These are phyloP conservation scores for Boletus rufocinnamomeus DNA, from an alignment of 768 basidiomycete species.

Conservation along the genomic window DNA sequence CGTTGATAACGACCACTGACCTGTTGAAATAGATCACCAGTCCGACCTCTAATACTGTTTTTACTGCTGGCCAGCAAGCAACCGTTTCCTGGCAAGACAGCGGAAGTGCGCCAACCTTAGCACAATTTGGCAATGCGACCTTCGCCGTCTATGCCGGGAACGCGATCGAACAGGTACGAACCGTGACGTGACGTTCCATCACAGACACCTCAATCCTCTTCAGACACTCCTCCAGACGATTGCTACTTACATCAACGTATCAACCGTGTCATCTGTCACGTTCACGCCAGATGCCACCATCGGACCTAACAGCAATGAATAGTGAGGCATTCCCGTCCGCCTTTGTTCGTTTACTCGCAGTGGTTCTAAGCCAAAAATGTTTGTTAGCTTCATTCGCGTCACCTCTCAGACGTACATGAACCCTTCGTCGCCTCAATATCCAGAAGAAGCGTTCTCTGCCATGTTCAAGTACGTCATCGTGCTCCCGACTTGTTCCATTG, in stretches of 20 bases:
- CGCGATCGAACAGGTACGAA: constrained; percentile 55
- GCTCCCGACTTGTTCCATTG: too few species aligned
- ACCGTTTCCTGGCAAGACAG: constrained; percentile 64
- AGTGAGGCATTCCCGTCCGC: constrained; percentile 42
- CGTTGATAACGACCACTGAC: constrained; percentile 2
- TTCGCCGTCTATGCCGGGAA: constrained; percentile 69
- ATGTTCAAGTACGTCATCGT: constrained; percentile 62
- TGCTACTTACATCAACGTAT: constrained; percentile 50
- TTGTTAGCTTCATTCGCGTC: constrained; percentile 72
- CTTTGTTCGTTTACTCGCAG: too few species aligned
- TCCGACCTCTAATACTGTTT: constrained; percentile 49
- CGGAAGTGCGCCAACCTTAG: constrained; percentile 47
- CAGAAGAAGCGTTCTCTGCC: constrained; percentile 74
- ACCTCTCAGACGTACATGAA: constrained; percentile 61
- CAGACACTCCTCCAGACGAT: constrained; percentile 62
- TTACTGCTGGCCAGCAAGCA: constrained; percentile 50
- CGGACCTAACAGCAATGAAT: constrained; percentile 56
- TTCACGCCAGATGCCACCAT: constrained; percentile 55
- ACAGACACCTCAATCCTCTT: neutral
- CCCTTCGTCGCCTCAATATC: constrained; percentile 51
- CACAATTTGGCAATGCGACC: constrained; percentile 49
- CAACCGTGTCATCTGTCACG: constrained; percentile 42
- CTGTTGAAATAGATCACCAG: constrained; percentile 50
- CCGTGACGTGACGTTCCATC: neutral
- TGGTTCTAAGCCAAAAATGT: neutral